A percentile compares a stretch with the other conserved stretches of the same genome.
Conservation (phyloP, 805 yeast species). For the Metschnikowia santaceciliae region DNA sequence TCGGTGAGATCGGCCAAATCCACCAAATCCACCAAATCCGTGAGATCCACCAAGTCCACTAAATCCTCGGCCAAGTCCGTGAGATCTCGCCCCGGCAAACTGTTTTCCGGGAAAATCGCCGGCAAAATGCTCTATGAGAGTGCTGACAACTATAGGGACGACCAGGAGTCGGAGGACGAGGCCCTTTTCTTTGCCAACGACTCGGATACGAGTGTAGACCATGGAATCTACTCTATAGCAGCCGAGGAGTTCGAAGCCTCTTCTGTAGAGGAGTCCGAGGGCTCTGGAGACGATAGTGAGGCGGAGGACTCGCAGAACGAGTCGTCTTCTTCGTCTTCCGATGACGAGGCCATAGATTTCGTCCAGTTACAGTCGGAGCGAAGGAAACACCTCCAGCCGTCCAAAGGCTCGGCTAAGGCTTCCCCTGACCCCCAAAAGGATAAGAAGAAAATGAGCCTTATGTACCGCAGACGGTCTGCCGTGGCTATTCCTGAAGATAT, state of each 20-base stretch:
- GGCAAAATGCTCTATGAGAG: constrained; percentile 8
- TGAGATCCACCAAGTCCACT: constrained; percentile 8
- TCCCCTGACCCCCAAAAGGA: constrained; percentile 6
- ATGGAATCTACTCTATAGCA: constrained; percentile 23
- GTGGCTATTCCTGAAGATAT: constrained; percentile 42
- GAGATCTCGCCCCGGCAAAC: constrained; percentile 10
- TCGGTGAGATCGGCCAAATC: not conserved
- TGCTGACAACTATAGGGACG: constrained; percentile 4
- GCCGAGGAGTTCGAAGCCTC: constrained; percentile 12
- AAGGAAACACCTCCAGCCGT: constrained; percentile 20
- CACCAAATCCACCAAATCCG: constrained; percentile 8
- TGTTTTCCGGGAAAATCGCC: constrained; percentile 10
- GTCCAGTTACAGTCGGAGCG: constrained; percentile 67
- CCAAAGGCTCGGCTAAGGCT: constrained; percentile 5
- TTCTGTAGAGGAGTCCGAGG: constrained; percentile 30
- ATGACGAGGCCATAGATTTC: constrained; percentile 68
- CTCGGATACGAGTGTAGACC: constrained; percentile 15
- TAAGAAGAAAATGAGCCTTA: constrained; percentile 11
- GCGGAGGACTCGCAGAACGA: constrained; percentile 14
- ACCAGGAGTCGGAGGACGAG: not conserved
- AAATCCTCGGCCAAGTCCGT: constrained; percentile 4
- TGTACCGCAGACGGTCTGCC: constrained; percentile 29
- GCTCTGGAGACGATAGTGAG: constrained; percentile 24
- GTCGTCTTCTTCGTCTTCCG: constrained; percentile 39
- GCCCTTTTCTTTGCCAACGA: not conserved